Evolutionary conservation across 2,329 filamentous ascomycete species (phyloP), one percentile per base, ranked within the genome.

Genomic region (Dactylonectria macrodidyma): DNA sequence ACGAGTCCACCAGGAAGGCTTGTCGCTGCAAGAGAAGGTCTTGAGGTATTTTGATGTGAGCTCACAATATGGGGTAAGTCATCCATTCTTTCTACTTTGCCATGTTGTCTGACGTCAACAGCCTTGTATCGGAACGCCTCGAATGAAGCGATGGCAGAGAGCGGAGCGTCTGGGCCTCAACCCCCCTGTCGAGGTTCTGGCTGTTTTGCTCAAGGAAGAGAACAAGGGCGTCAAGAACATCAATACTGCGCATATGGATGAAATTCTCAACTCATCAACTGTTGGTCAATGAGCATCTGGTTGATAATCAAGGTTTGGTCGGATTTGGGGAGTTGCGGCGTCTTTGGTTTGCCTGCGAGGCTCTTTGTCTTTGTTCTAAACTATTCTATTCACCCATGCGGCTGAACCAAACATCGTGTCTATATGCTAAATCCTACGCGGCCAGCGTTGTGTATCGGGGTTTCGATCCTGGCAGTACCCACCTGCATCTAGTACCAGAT

Each of bases 11-110:
- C 94, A 97, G 81, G 81, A 91, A 75, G 91, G 86, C 2, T 78
- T 98, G 73, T 87, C 85, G 11, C 73, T 93, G 52, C 87, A 92
- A 63, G 95, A 98, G 86, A 97, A 95, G 85, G 90, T 98, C 30
- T 81, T 98, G 76, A 87, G 95, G 70, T 93, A 97, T 79, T 99
- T 96, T 82, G 96, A 99, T 79, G 92, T 97, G 72, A 96, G 92
- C 77, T 93, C 89, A 67, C 93, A 97, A 76, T 99, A 93, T 80
- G 96, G 96, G 64, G 95, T 97, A 89, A 84, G 93, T 90, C n/a
- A n/a, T 14, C 14, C 7, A n/a, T 44, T 22, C n/a, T 3, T 55
- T 38, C 30, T n/a, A 12, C 6, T 7, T 60, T 51, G 6, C 62
- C 22, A 55, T 6, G 33, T n/a, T 6, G 26, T 59, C 72, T 68